phyloP scores from a whole-genome alignment of 768 basidiomycete genomes.

The Hygrophorus pudorinus region DNA sequence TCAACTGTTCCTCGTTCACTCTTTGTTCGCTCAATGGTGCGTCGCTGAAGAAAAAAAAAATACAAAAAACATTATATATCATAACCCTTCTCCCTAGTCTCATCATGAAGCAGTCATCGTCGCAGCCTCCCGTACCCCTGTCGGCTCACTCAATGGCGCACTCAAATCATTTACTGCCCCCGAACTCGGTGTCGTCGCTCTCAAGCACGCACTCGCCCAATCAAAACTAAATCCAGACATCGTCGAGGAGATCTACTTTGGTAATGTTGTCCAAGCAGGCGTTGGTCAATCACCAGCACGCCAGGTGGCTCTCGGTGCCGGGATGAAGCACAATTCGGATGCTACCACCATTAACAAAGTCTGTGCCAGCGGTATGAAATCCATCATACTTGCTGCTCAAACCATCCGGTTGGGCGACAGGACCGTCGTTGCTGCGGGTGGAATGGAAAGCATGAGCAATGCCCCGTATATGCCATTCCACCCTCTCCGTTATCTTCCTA shows the following conservation, averaged over 20 bases:
- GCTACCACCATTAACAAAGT: constrained; percentile 99
- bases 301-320: constrained; percentile 90
- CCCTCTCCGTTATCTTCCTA: constrained; percentile 5
- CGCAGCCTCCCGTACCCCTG: constrained; percentile 87
- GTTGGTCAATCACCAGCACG: constrained; percentile 98
- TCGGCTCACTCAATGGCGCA: constrained; percentile 84
- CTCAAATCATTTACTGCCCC: constrained; percentile 86
- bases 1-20: constrained; percentile 28
- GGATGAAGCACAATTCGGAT: constrained; percentile 76
- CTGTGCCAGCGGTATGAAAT: constrained; percentile 95
- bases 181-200: constrained; percentile 79
- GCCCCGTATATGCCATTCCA: constrained; percentile 66
- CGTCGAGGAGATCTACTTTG: constrained; percentile 95
- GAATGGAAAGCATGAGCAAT: constrained; percentile 99
- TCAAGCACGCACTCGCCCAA: constrained; percentile 83
- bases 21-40: constrained; percentile 44
- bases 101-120: constrained; percentile 87
- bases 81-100: constrained; percentile 16
- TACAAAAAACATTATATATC: neutral
- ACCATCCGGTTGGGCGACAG: constrained; percentile 81
- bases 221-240: constrained; percentile 69
- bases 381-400: constrained; percentile 90
- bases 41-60: constrained; percentile 7
- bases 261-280: constrained; percentile 96
- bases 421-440: constrained; percentile 83